A percentile compares a stretch with the other conserved stretches of the same genome.
These are phyloP conservation scores for Cercospora sp. DNA, from an alignment of 2,329 filamentous ascomycete species.

Conservation along the genomic window DNA sequence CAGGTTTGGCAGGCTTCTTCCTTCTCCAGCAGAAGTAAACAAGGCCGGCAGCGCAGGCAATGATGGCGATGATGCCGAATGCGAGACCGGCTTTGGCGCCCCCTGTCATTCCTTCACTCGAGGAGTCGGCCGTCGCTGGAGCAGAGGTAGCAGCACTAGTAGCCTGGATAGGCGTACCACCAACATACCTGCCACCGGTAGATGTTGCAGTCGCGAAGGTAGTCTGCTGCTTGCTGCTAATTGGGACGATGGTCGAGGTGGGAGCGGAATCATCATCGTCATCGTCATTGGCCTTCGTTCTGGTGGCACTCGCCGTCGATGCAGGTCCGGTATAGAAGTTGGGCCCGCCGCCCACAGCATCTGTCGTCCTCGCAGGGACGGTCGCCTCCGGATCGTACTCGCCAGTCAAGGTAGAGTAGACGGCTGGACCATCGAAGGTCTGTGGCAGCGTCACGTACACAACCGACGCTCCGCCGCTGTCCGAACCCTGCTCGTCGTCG, in stretches of 20 bases:
- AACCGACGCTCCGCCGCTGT: conserved; percentile 39
- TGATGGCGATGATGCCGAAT: conserved; percentile 72
- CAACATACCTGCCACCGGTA: conserved; percentile 12
- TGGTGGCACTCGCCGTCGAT: conserved; percentile 17
- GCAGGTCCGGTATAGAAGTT: conserved; percentile 21
- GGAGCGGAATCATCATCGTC: neutral
- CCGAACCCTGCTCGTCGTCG: conserved; percentile 18
- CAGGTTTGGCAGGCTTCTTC: conserved; percentile 63
- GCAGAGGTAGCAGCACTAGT: conserved; percentile 23
- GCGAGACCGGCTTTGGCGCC: conserved; percentile 76
- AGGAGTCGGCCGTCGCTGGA: conserved; percentile 11
- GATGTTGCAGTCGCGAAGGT: conserved; percentile 27
- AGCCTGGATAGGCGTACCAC: conserved; percentile 31
- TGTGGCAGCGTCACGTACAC: conserved; percentile 57
- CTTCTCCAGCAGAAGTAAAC: conserved; percentile 72
- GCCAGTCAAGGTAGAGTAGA: conserved; percentile 34
- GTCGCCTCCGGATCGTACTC: conserved; percentile 16
- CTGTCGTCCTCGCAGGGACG: conserved; percentile 21
- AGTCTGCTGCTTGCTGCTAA: conserved; percentile 18
- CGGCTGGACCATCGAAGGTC: conserved; percentile 53
- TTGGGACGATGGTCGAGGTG: conserved; percentile 23
- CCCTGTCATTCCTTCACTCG: conserved; percentile 45
- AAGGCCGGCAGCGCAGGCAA: conserved; percentile 67
- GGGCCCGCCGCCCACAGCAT: conserved; percentile 20
- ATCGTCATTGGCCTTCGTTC: conserved; percentile 7